Evolutionary conservation across 495 filamentous ascomycete species (phyloP), one percentile per base, ranked within the genome.

Genomic region (Pseudoneurospora amorphoporcata): DNA sequence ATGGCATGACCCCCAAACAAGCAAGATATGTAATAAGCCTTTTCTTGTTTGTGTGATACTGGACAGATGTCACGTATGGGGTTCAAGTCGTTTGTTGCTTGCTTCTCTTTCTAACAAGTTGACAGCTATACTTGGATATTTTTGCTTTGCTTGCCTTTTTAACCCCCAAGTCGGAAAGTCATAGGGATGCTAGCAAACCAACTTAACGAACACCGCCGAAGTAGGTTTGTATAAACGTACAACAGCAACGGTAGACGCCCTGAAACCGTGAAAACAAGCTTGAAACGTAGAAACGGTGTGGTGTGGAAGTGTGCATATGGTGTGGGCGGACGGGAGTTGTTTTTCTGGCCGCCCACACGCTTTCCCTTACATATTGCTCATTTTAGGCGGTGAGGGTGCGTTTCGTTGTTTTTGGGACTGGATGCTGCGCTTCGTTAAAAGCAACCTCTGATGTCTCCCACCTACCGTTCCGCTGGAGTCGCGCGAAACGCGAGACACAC

Each of bases 351-450:
- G 53, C 53, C 53, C 29, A 65, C 53, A 65, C 29, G 14, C 29
- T 37, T 35, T 61, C 23, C 23, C 29, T 14, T 29, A 37, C 65
- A 68, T 42, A 45, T 23, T 35, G 58, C 35, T 42, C 72, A 65
- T 70, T 69, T 69, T 71, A 73, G 73, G 76, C 76, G 75, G 75
- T 76, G 75, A 77, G 73, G 71, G 53, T 65, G 6, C 53, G 19
- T 65, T 65, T 35, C 14, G 35, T 35, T 35, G 12, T 35, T 65
- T 37, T 65, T 17, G 19, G 14, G 14, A 32, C 53, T 40, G 29
- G 29, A 61, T 65, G 53, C 3, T 65, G 29, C 29, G 53, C 29
- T 65, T 16, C 29, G 1, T 14, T 32, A 3, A 35, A 65, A 65
- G 53, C 29, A 37, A 65, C 53, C 14, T 32, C 6, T 65, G 53